Evolutionary conservation across 176 grass and related monocot species (phyloP).

Genomic region (Aegilops speltoides): DNA sequence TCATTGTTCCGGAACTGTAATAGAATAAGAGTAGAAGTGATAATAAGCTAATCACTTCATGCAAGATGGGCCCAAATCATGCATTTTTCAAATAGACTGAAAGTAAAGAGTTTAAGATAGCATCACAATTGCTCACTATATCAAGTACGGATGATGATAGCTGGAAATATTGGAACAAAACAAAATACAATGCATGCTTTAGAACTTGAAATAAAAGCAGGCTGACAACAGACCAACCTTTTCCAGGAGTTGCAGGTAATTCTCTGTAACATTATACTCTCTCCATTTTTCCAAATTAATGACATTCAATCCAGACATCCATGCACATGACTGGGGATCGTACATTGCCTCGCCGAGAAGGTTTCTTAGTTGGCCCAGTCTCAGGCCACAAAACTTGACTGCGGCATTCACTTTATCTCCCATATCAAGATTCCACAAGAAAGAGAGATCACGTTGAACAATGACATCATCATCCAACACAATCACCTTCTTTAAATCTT

Average conservation of each 20-base stretch:
- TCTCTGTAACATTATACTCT: constrained; percentile 79
- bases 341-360: constrained; percentile 68
- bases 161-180: constrained; percentile 8
- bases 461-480: constrained; percentile 97
- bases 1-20: constrained; percentile 66
- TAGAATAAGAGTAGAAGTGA: constrained; percentile 2
- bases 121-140: neutral
- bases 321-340: constrained; percentile 83
- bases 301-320: constrained; percentile 96
- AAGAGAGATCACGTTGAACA: constrained; percentile 89
- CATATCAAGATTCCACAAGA: constrained; percentile 90
- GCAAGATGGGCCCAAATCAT: constrained; percentile 2
- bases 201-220: constrained; percentile 3
- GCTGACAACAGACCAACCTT: constrained; percentile 54
- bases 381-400: constrained; percentile 77
- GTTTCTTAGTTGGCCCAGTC: constrained; percentile 68
- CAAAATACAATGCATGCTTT: neutral
- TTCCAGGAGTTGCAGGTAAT: constrained; percentile 71
- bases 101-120: neutral
- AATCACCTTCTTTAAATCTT: constrained; percentile 82
- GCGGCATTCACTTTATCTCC: constrained; percentile 91
- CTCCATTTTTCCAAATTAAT: constrained; percentile 97
- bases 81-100: constrained; percentile 1
- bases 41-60: constrained; percentile 9
- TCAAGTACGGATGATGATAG: neutral